A percentile compares a stretch with the other conserved stretches of the same genome.
phyloP scores from a whole-genome alignment of 345 rosid species.

The Eucalyptus decipiens region DNA sequence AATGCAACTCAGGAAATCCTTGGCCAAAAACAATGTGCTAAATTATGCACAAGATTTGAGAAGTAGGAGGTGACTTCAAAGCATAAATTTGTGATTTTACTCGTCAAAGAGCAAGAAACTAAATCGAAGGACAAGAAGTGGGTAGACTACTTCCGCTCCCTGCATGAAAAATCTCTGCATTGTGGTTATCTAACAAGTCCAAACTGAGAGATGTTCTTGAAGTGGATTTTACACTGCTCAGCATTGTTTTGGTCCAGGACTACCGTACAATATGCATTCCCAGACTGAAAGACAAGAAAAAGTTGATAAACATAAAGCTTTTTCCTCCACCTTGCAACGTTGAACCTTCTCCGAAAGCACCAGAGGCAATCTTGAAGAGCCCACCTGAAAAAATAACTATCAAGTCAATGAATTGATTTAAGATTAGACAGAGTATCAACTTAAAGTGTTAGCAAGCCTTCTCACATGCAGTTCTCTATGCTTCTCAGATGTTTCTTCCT shows the following conservation, averaged over 20 bases:
- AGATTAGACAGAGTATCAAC: neutral
- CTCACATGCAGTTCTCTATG: conserved; percentile 49
- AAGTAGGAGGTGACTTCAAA: neutral
- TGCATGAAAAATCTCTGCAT: neutral
- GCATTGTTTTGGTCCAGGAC: neutral
- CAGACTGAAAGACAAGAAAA: neutral
- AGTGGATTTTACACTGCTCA: neutral
- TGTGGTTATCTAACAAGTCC: neutral
- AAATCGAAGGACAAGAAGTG: neutral
- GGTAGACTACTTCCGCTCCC: neutral
- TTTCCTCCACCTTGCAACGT: conserved; percentile 57
- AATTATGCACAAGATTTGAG: neutral
- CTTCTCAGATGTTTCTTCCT: conserved; percentile 40
- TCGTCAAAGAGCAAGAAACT: neutral
- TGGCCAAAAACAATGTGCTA: neutral
- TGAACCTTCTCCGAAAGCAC: conserved; percentile 88
- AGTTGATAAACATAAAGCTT: neutral
- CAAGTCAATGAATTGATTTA: conserved; percentile 1
- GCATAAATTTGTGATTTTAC: neutral
- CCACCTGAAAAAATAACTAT: conserved; percentile 31
- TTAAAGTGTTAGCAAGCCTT: neutral
- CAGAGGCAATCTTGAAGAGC: conserved; percentile 73
- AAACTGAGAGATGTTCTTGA: neutral
- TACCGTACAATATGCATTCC: neutral
- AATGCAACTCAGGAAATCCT: neutral